Base-by-base conservation (phyloP, 2,329 filamentous ascomycete genomes). In the Alternaria gaisen region DNA sequence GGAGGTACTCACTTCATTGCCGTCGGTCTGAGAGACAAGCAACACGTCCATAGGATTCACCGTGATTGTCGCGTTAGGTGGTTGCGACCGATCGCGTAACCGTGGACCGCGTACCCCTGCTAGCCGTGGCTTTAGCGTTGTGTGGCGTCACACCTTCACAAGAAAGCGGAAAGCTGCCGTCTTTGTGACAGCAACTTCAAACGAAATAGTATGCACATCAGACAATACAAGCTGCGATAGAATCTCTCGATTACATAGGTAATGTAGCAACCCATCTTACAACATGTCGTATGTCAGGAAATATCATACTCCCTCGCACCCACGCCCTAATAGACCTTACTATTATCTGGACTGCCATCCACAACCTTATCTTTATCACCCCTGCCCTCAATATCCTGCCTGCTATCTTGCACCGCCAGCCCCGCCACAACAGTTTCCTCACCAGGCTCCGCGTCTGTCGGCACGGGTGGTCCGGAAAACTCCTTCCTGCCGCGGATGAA, bases 401-500 rank as follows among this genome's bases (percentile, higher is more conserved):
- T 66, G n/a, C 67, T 71, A 18, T 78, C 74, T 26, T 67, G 62
- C 14, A 74, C 70, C 16, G 69, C 69, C 58, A 77, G 41, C 8
- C 74, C 77, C 6, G 74, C 65, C 24, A 77, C 73, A n/a, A 69
- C 65, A 14, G 74, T 63, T 53, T 77, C 66, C 51, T 77, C 75
- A 1, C 73, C 74, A 7, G 77, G 75, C 38, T 70, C 74, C 53
- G 77, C 72, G 59, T 76, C 74, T 30, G 71, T 63, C 30, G 76
- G 74, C 32, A 80, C 77, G 0, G 78, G 78, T 11, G 78, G 78
- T 0, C 78, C 78, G 4, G 65, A 76, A 52, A 79, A 81, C 5
- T 68, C 56, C 66, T 79, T 80, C 46, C 75, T 68, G 1, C 79
- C 79, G 4, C 76, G 56, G 2, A 79, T 65, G 43, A 80, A 71